Evolutionary conservation across 2,329 filamentous ascomycete genomes (phyloP).

Genomic region (Chrysosporium keratinophilum): DNA sequence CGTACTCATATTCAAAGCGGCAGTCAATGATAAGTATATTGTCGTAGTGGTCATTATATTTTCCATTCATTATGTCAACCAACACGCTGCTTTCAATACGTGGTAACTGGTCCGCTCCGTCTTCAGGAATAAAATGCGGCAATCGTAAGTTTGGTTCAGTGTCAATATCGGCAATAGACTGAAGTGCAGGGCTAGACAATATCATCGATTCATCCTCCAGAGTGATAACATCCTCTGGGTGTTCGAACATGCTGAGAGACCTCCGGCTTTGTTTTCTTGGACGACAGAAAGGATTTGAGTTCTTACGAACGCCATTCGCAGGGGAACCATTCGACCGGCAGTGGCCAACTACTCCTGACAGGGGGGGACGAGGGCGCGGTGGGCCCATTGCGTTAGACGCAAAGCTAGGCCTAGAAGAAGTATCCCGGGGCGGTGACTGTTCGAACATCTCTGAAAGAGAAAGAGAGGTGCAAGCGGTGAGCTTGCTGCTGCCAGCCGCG

Average conservation of each 20-base stretch:
- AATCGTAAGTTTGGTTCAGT: conserved; percentile 62
- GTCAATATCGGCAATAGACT: conserved; percentile 75
- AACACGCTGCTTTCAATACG: conserved; percentile 75
- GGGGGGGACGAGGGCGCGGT: conserved; percentile 55
- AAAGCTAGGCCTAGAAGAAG: conserved; percentile 50
- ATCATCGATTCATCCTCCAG: conserved; percentile 53
- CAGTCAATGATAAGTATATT: conserved; percentile 87
- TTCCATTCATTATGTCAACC: conserved; percentile 76
- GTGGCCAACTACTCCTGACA: conserved; percentile 47
- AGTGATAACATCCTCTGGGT: conserved; percentile 77
- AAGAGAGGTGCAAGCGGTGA: conserved; percentile 48
- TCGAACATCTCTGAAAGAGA: conserved; percentile 72
- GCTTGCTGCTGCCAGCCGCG: conserved; percentile 47
- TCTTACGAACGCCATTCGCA: conserved; percentile 56
- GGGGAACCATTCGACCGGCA: conserved; percentile 62
- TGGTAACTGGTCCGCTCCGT: conserved; percentile 74
- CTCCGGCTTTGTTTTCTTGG: conserved; percentile 82
- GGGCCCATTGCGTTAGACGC: conserved; percentile 47
- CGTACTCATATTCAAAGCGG: conserved; percentile 97
- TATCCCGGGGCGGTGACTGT: conserved; percentile 58
- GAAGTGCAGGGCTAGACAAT: conserved; percentile 47
- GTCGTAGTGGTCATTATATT: conserved; percentile 64
- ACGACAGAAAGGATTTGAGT: conserved; percentile 59
- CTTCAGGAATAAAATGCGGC: conserved; percentile 73
- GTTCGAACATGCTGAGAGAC: conserved; percentile 96